Conservation (phyloP, 306 rosid species). For the peach (Prunus persica) region Prunus_persica_NCBIv2 NC_034010.1:15012501-15013000, state of each 20-base stretch:
- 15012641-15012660: background rate
- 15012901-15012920: background rate
- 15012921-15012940: background rate
- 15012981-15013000: too few species aligned
- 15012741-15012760: constrained; percentile 8
- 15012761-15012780: background rate
- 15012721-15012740: background rate
- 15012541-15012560: background rate
- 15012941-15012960: too few species aligned
- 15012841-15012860: background rate
- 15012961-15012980: too few species aligned
- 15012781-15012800: background rate
- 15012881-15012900: constrained; percentile 16
- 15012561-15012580: background rate
- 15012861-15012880: background rate
- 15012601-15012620: background rate
- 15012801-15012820: background rate
- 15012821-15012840: background rate
- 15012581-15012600: background rate
- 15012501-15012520: background rate
- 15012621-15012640: background rate
- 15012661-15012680: background rate
- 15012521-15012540: background rate
- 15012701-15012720: constrained; percentile 4
- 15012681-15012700: background rate